Conservation (phyloP, 2,329 filamentous ascomycete species). For the Phoma herbarum region DNA sequence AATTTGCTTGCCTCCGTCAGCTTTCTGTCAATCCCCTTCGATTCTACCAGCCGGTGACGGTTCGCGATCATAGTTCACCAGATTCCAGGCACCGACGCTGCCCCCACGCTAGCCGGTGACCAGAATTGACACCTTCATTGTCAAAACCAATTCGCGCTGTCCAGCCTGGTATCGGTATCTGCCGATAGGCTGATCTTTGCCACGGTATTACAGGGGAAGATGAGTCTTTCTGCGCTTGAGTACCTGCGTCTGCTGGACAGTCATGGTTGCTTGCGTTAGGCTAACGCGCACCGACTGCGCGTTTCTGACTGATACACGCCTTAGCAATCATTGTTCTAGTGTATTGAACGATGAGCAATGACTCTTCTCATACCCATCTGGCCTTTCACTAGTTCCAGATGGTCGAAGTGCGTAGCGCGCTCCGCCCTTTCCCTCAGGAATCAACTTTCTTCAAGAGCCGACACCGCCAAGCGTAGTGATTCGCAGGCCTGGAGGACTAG, state of each 20-base stretch:
- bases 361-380: constrained; percentile 1
- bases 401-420: constrained; percentile 4
- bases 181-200: not conserved
- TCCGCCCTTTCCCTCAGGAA: constrained; percentile 19
- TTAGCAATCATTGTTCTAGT: constrained; percentile 8
- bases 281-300: constrained; percentile 1
- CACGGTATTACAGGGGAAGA: constrained; percentile 9
- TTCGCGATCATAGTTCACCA: constrained; percentile 4
- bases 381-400: not conserved
- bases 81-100: constrained; percentile 13
- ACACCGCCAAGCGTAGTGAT: constrained; percentile 19
- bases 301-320: constrained; percentile 1
- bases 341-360: constrained; percentile 2
- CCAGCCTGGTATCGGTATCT: constrained; percentile 10
- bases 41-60: constrained; percentile 1
- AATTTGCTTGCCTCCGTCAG: not conserved
- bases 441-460: not conserved
- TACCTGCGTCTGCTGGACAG: constrained; percentile 12
- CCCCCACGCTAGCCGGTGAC: constrained; percentile 19
- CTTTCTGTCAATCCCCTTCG: not conserved
- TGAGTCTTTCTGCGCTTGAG: constrained; percentile 2
- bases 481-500: constrained; percentile 3
- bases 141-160: constrained; percentile 8
- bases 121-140: constrained; percentile 13
- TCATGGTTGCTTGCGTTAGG: constrained; percentile 10